Evolutionary conservation across 1,284 basidiomycete species (phyloP).

Genomic region (Tetrapyrgos nigripes): DNA sequence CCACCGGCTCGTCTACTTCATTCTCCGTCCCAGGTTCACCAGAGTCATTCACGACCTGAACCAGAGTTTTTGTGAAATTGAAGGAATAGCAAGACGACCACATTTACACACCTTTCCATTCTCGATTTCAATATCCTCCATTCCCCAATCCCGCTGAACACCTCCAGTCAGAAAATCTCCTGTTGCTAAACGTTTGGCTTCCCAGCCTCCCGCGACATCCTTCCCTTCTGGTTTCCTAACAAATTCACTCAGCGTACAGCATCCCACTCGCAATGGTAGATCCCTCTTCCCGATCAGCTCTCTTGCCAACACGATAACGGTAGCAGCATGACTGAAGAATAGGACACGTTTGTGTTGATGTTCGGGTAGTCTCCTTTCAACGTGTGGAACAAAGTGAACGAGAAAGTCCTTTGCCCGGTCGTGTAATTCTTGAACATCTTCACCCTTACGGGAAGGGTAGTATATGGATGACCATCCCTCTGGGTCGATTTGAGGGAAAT

Average conservation of each 20-base stretch:
- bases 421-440: conserved; percentile 70
- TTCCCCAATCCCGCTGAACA: conserved; percentile 78
- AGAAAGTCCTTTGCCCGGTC: conserved; percentile 63
- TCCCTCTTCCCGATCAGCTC: conserved; percentile 60
- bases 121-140: conserved; percentile 69
- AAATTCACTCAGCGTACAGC: conserved; percentile 69
- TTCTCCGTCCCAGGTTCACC: conserved; percentile 67
- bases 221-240: conserved; percentile 39
- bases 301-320: conserved; percentile 73
- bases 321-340: conserved; percentile 83
- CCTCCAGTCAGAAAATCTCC: conserved; percentile 64
- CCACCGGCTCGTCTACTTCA: conserved; percentile 61
- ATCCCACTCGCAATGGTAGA: conserved; percentile 66
- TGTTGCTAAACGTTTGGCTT: conserved; percentile 53
- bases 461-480: conserved; percentile 64
- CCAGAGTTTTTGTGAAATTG: no score
- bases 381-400: conserved; percentile 52
- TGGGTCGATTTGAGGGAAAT: conserved; percentile 67
- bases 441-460: conserved; percentile 77
- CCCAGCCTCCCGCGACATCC: conserved; percentile 28
- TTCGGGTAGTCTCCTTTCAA: conserved; percentile 50
- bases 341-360: conserved; percentile 63
- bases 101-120: conserved; percentile 48
- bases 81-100: neutral
- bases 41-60: conserved; percentile 51